These are phyloP conservation scores for Hypoxylon fragiforme DNA, from an alignment of 495 filamentous ascomycete genomes.

Conservation along the genomic window DNA sequence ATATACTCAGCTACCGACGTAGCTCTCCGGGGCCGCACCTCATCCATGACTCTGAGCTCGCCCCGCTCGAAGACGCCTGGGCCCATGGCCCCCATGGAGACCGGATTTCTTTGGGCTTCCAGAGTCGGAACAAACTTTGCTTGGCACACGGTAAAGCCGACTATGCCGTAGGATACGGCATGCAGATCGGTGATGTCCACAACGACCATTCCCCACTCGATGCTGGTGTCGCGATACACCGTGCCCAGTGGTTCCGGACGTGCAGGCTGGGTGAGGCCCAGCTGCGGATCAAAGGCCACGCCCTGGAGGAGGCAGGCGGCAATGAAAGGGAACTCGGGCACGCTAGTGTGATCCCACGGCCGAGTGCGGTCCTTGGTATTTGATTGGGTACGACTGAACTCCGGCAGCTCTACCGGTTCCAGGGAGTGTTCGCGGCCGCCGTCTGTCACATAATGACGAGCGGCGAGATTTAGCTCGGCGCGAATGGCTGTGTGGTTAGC, in stretches of 20 bases:
- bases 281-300: neutral
- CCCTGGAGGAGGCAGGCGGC: slow-evolving; percentile 14
- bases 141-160: slow-evolving; percentile 5
- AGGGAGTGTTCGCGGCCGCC: neutral
- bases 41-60: neutral
- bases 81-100: neutral
- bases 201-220: slow-evolving; percentile 20
- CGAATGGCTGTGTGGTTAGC: slow-evolving; percentile 11
- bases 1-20: neutral
- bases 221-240: slow-evolving; percentile 21
- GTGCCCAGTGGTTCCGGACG: slow-evolving; percentile 18
- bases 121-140: neutral
- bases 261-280: neutral
- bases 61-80: neutral
- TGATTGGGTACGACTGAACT: slow-evolving; percentile 1
- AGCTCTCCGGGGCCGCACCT: neutral
- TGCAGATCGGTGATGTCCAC: slow-evolving; percentile 24
- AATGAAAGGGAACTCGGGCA: slow-evolving; percentile 23
- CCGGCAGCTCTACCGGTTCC: slow-evolving; percentile 13
- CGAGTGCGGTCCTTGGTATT: neutral
- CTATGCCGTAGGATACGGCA: slow-evolving; percentile 20
- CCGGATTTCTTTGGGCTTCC: neutral
- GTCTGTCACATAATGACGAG: slow-evolving; percentile 7
- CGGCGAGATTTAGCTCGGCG: slow-evolving; percentile 19
- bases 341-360: slow-evolving; percentile 6